Percentiles rank a stretch among this genome's conserved stretches.
Conservation (phyloP, 148 eudicot species). For the Oxyria digyna region DNA sequence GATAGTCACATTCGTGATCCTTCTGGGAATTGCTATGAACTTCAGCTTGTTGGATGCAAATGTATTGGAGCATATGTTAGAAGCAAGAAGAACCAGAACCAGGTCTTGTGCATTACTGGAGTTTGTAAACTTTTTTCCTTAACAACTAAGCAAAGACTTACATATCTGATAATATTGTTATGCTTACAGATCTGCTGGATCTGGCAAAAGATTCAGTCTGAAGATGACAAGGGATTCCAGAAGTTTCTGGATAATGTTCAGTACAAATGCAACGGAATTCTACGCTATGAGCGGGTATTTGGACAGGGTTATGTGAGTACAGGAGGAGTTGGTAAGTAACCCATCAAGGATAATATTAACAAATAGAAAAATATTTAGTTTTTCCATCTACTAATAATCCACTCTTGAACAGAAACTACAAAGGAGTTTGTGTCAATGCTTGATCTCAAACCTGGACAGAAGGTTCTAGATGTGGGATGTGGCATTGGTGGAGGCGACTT, state of each 20-base stretch:
- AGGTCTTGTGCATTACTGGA: constrained; percentile 26
- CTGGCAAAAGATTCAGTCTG: constrained; percentile 83
- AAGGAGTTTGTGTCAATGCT: constrained; percentile 77
- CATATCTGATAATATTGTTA: neutral
- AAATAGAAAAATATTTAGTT: too few species aligned
- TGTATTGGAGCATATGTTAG: constrained; percentile 97
- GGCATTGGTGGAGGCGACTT: constrained; percentile 98
- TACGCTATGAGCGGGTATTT: constrained; percentile 88
- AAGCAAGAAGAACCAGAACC: constrained; percentile 96
- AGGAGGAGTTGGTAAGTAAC: constrained; percentile 67
- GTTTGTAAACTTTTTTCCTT: neutral
- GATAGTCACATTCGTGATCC: constrained; percentile 51
- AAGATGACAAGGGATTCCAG: constrained; percentile 81
- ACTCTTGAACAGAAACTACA: constrained; percentile 64
- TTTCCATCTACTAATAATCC: neutral
- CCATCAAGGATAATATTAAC: neutral
- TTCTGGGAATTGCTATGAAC: constrained; percentile 71
- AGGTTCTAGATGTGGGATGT: constrained; percentile 94
- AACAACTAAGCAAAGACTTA: neutral
- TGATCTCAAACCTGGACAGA: constrained; percentile 88
- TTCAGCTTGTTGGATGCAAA: constrained; percentile 74
- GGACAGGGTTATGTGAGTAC: constrained; percentile 97
- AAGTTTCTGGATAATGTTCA: constrained; percentile 83
- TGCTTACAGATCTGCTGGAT: constrained; percentile 83
- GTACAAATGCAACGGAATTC: constrained; percentile 76